Base-by-base conservation (phyloP, 2,329 filamentous ascomycete species). In the Cladobotryum protrusum region DNA sequence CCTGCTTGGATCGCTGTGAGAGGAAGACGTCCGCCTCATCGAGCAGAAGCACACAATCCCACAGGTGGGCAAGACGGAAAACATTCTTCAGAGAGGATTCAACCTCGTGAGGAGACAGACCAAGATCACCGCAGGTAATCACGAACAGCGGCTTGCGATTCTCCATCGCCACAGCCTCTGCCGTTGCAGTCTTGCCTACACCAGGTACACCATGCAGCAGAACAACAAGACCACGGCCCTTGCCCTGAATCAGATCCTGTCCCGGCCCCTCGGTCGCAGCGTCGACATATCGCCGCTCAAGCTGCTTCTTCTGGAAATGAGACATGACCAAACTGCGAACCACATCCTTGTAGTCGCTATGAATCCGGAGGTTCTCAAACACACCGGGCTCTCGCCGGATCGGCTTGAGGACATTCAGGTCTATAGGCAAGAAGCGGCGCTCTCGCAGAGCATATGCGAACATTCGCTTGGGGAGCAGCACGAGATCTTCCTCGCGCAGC, bases 41-140 rank as follows among this genome's bases (percentile, higher is more conserved):
- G 0, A 72, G 59, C 1, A 71, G 54, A 4, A 70, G 54, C 5
- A 71, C 62, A 29, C 63, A 67, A 15, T 67, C 64, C 69, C 69
- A 73, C 0, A 67, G 51, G 40, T 70, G 61, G 0, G 71, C 71
- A 0, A 71, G 63, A 1, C 66, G 64, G 60, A 75, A 75, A 6
- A 74, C 67, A 3, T 72, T 65, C 54, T 64, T 67, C 1, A 76
- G 62, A 1, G 61, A 64, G 0, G 52, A 52, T 57, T 76, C 73
- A 2, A 76, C 69, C 1, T 71, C 65, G 3, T 62, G 54, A 0
- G 73, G 67, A 0, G 66, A 69, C n/a, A 70, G 58, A 13, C 72
- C 70, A 0, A 74, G 65, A 49, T 77, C 73, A 42, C 75, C 74
- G 11, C 73, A 76, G 0, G 74, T 77, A 47, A 79, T 74, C 7